A percentile compares a stretch with the other conserved stretches of the same genome.
These are phyloP conservation scores for Hypoxylon sp. DNA, from an alignment of 2,329 filamentous ascomycete genomes.

Conservation along the genomic window DNA sequence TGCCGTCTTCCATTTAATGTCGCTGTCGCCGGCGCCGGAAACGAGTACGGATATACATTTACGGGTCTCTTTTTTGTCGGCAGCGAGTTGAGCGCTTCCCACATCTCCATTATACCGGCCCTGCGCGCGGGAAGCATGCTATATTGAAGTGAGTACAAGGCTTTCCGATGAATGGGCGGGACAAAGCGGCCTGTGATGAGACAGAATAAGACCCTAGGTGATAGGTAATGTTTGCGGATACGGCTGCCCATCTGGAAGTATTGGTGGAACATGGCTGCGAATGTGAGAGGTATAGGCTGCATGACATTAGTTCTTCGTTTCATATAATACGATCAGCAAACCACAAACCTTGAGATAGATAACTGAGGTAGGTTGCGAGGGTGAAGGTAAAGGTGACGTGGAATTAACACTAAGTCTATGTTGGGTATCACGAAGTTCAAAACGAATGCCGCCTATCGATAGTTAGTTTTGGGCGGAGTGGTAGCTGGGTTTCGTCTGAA, in stretches of 20 bases:
- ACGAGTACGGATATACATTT: slow-evolving; percentile 48
- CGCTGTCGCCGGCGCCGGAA: slow-evolving; percentile 35
- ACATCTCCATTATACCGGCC: slow-evolving; percentile 87
- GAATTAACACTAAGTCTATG: slow-evolving; percentile 62
- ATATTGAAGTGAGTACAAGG: slow-evolving; percentile 96
- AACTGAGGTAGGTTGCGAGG: slow-evolving; percentile 76
- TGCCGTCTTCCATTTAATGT: slow-evolving; percentile 48
- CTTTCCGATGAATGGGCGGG: slow-evolving; percentile 93
- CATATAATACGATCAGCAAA: neutral
- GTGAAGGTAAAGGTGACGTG: slow-evolving; percentile 33
- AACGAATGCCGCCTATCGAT: slow-evolving; percentile 80
- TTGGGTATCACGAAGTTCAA: slow-evolving; percentile 86
- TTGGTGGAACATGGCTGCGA: slow-evolving; percentile 96
- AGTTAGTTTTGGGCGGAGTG: slow-evolving; percentile 26
- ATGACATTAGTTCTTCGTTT: slow-evolving; percentile 17
- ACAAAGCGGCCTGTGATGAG: slow-evolving; percentile 93
- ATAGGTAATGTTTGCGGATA: slow-evolving; percentile 95
- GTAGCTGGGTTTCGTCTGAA: neutral
- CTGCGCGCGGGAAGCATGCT: slow-evolving; percentile 92
- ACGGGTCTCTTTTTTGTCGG: slow-evolving; percentile 63
- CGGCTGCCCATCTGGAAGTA: slow-evolving; percentile 96
- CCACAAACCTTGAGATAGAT: slow-evolving; percentile 83
- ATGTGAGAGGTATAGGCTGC: slow-evolving; percentile 88
- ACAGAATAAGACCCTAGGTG: slow-evolving; percentile 87
- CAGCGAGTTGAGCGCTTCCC: slow-evolving; percentile 76